phyloP scores from a whole-genome alignment of 768 basidiomycete species.

The Rhizopogon vulgaris region DNA sequence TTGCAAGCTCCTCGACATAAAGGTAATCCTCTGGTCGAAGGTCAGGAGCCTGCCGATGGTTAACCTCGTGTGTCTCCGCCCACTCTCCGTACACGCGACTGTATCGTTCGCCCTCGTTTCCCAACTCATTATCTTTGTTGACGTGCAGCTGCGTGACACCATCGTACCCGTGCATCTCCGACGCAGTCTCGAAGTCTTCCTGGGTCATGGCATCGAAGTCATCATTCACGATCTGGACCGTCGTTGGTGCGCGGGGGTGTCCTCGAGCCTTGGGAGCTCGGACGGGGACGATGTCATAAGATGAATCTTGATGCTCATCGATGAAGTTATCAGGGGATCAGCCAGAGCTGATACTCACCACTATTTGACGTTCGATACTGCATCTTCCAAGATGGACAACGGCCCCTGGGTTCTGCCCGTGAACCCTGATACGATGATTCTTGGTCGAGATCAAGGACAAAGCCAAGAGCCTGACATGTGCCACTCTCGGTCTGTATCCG shows the following conservation, averaged over 20 bases:
- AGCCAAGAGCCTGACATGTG: neutral
- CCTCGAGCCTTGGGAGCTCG: slow-evolving; percentile 8
- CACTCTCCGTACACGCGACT: slow-evolving; percentile 27
- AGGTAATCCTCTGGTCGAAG: slow-evolving; percentile 10
- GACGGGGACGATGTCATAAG: slow-evolving; percentile 24
- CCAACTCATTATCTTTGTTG: slow-evolving; percentile 3
- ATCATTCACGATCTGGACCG: slow-evolving; percentile 24
- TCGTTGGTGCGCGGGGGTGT: slow-evolving; percentile 25
- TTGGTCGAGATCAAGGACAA: neutral
- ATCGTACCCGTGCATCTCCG: slow-evolving; percentile 17
- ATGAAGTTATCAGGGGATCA: slow-evolving; percentile 1
- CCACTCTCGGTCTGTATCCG: neutral
- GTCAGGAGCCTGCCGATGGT: slow-evolving; percentile 18
- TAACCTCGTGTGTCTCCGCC: slow-evolving; percentile 23
- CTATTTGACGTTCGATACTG: neutral
- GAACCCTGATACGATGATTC: neutral
- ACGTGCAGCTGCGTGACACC: slow-evolving; percentile 19
- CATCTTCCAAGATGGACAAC: neutral
- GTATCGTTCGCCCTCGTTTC: slow-evolving; percentile 9
- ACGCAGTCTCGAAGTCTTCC: slow-evolving; percentile 20
- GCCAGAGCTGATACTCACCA: neutral
- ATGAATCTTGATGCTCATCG: slow-evolving; percentile 23
- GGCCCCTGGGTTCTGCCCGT: neutral
- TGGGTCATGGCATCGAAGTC: slow-evolving; percentile 25
- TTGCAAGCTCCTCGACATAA: slow-evolving; percentile 26